Conservation (phyloP, 1,284 basidiomycete species). For the Stygiomarasmius scandens region DNA sequence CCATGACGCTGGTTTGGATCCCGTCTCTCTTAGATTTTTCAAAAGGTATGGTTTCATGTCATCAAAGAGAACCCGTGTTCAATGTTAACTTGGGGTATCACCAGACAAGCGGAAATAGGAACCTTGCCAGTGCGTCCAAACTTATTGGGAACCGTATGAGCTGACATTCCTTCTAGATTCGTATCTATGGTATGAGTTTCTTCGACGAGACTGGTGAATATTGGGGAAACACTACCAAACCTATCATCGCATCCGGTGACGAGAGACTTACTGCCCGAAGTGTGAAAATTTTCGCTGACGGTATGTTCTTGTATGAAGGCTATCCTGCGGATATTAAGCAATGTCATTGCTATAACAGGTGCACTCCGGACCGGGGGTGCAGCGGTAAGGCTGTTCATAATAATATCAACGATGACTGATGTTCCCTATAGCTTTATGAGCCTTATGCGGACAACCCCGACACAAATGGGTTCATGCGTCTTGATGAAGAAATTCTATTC, state of each 20-base stretch:
- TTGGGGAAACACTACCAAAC: conserved; percentile 70
- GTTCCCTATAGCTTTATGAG: conserved; percentile 56
- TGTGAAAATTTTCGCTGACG: conserved; percentile 90
- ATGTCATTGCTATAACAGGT: conserved; percentile 44
- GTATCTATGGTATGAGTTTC: conserved; percentile 74
- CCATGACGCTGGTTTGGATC: conserved; percentile 81
- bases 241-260: conserved; percentile 58
- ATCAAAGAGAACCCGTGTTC: background rate
- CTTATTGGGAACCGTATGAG: conserved; percentile 11
- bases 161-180: conserved; percentile 47
- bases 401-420: conserved; percentile 1
- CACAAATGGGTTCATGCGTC: conserved; percentile 79
- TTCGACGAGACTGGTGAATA: conserved; percentile 74
- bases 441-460: conserved; percentile 83
- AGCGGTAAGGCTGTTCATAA: conserved; percentile 56
- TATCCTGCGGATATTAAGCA: conserved; percentile 1
- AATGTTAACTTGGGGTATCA: conserved; percentile 11
- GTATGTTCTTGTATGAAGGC: conserved; percentile 35
- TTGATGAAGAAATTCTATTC: conserved; percentile 63
- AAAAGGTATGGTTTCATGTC: conserved; percentile 47
- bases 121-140: conserved; percentile 59
- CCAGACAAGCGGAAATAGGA: conserved; percentile 60
- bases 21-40: conserved; percentile 74
- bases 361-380: conserved; percentile 90
- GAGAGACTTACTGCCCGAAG: conserved; percentile 73